A percentile compares a stretch with the other conserved stretches of the same genome.
Evolutionary conservation across 169 alveolate species (phyloP).

Genomic region (Sarcocystis neurona): DNA sequence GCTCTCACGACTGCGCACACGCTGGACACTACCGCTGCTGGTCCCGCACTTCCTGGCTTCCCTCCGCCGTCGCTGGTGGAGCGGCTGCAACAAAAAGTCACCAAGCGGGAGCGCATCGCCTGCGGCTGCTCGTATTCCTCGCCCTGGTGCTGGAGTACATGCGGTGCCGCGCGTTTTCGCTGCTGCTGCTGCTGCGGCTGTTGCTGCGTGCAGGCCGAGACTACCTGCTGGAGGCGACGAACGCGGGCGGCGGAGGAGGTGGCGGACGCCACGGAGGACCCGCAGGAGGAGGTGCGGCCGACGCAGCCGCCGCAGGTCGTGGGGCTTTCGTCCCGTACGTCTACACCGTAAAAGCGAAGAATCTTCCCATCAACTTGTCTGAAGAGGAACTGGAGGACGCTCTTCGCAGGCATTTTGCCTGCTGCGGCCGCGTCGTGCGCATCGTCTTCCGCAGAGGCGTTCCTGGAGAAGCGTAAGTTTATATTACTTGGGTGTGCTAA

Average conservation of each 20-base stretch:
- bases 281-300: not conserved
- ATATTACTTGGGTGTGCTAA: too few relatives aligned
- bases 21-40: not conserved
- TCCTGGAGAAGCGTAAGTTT: conserved; percentile 39
- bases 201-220: conserved; percentile 3
- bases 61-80: not conserved
- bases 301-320: too few relatives aligned
- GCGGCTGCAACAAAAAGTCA: not conserved
- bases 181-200: not conserved
- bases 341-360: conserved; percentile 22
- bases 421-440: conserved; percentile 22
- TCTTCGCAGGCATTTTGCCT: conserved; percentile 7
- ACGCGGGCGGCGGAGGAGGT: not conserved
- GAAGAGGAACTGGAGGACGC: conserved; percentile 9
- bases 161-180: not conserved
- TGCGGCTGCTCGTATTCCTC: not conserved
- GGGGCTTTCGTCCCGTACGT: not conserved
- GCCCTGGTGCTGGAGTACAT: not conserved
- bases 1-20: too few relatives aligned
- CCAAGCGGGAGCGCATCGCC: not conserved
- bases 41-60: not conserved
- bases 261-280: not conserved
- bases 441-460: not conserved
- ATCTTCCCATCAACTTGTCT: not conserved
- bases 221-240: conserved; percentile 1